A percentile compares a stretch with the other conserved stretches of the same genome.
These are phyloP conservation scores for Talaromyces funiculosus DNA, from an alignment of 2,329 filamentous ascomycete genomes.

Conservation along the genomic window DNA sequence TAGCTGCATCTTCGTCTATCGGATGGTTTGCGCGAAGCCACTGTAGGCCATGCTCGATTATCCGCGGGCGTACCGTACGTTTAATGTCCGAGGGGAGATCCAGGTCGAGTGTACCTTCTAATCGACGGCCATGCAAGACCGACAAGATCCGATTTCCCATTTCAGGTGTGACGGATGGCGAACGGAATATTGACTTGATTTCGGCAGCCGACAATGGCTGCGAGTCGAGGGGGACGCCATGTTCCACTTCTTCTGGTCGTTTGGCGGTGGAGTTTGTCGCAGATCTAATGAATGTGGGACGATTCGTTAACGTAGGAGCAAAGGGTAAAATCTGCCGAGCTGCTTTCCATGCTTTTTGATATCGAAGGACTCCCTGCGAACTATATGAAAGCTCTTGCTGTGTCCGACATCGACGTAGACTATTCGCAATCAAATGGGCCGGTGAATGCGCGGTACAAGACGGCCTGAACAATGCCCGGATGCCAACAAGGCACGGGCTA, in stretches of 20 bases:
- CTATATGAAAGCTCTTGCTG: constrained; percentile 7
- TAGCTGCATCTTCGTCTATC: constrained; percentile 45
- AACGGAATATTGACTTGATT: constrained; percentile 33
- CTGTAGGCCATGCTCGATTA: constrained; percentile 32
- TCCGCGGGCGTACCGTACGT: constrained; percentile 25
- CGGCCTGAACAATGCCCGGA: constrained; percentile 23
- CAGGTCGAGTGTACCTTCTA: constrained; percentile 42
- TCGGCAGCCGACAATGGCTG: constrained; percentile 29
- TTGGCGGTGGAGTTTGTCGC: constrained; percentile 8
- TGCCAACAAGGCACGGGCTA: constrained; percentile 31
- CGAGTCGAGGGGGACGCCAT: constrained; percentile 24
- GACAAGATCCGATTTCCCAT: constrained; percentile 35
- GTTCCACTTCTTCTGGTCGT: constrained; percentile 15
- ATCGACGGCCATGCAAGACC: constrained; percentile 40
- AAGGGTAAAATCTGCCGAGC: no score
- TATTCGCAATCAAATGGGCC: constrained; percentile 12
- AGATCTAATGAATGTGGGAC: neutral
- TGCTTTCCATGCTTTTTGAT: neutral
- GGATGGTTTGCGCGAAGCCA: constrained; percentile 41
- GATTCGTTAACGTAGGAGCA: neutral
- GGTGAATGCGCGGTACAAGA: constrained; percentile 4
- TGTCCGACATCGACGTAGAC: constrained; percentile 2
- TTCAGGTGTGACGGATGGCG: constrained; percentile 22
- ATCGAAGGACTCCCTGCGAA: neutral
- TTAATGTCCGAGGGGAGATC: constrained; percentile 37